Evolutionary conservation across 306 rosid species (phyloP), one percentile per base, ranked within the genome.

Genomic region (Pyrus pyrifolia): DNA sequence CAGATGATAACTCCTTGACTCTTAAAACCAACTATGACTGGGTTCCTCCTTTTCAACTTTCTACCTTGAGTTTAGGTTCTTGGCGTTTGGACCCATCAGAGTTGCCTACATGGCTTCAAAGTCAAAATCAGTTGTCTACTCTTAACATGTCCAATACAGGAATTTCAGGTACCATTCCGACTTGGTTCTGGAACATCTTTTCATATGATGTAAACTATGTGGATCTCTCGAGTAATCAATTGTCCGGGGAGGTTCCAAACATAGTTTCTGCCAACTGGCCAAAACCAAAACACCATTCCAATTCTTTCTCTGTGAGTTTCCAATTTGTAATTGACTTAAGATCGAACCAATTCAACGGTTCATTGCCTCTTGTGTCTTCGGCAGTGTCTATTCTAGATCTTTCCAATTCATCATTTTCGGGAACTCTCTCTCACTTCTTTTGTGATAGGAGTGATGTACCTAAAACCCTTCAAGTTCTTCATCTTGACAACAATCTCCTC

Each of bases 21-120:
- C 18, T 46, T 46, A 46, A 46, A 46, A 46, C 18, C 6, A 46
- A 15, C 18, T 15, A 15, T 4, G 19, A 14, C 2, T 14, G 53
- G 3, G 53, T 14, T 46, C 3, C 19, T 0, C 76, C 79, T 1
- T 79, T 87, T 74, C 74, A 86, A 44, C 89, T 86, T 42, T 25
- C 18, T 7, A 12, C 1, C 11, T 51, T 81, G 68, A 2, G 0
- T 2, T 38, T 82, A 30, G 76, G 70, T 13, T 79, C 62, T 5
- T 87, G 73, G 35, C 59, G 19, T n/a, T 19, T 87, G 44, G 83
- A 81, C 3, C 80, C 81, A 80, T 11, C 31, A 59, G 53, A 71
- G n/a, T 82, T 87, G 64, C 86, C 85, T 22, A 10, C 21, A 12
- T 87, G 90, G 88, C 79, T 84, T 14, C 58, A 71, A 70, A 55